A percentile compares a stretch with the other conserved stretches of the same genome.
Evolutionary conservation across 2,329 filamentous ascomycete species (phyloP).

Genomic region (Macrophomina tecta): DNA sequence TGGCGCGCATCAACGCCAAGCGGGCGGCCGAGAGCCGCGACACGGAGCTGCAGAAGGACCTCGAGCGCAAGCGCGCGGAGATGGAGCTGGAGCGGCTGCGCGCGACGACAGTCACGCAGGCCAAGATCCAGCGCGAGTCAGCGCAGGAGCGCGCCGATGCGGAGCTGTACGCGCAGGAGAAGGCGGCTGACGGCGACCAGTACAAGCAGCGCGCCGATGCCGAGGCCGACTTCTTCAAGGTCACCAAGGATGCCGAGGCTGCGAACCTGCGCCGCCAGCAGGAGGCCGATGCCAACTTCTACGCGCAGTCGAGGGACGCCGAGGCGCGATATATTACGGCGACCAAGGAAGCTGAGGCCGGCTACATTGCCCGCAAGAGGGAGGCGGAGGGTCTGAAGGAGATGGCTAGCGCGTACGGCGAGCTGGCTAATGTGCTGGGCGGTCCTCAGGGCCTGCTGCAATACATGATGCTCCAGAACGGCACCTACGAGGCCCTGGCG

Average conservation of each 20-base stretch:
- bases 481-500: conserved; percentile 77
- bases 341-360: conserved; percentile 64
- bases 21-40: conserved; percentile 77
- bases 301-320: conserved; percentile 60
- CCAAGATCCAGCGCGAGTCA: conserved; percentile 71
- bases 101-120: conserved; percentile 79
- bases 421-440: conserved; percentile 74
- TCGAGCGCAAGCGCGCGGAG: conserved; percentile 76
- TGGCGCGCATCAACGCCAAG: conserved; percentile 75
- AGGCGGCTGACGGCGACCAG: conserved; percentile 56
- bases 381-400: conserved; percentile 78
- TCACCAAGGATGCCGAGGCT: conserved; percentile 51
- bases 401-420: conserved; percentile 80
- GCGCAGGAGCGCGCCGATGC: conserved; percentile 72
- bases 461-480: conserved; percentile 87
- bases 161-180: conserved; percentile 55
- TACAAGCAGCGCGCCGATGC: conserved; percentile 68
- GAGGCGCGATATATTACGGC: conserved; percentile 63
- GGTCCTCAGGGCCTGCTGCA: conserved; percentile 79
- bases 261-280: conserved; percentile 47
- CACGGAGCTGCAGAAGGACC: conserved; percentile 78
- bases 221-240: conserved; percentile 59
- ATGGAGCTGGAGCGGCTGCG: conserved; percentile 82
- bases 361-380: conserved; percentile 66
- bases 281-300: conserved; percentile 57